Evolutionary conservation across 2,329 filamentous ascomycete genomes (phyloP).

Genomic region (Purpureocillium lavendulum): DNA sequence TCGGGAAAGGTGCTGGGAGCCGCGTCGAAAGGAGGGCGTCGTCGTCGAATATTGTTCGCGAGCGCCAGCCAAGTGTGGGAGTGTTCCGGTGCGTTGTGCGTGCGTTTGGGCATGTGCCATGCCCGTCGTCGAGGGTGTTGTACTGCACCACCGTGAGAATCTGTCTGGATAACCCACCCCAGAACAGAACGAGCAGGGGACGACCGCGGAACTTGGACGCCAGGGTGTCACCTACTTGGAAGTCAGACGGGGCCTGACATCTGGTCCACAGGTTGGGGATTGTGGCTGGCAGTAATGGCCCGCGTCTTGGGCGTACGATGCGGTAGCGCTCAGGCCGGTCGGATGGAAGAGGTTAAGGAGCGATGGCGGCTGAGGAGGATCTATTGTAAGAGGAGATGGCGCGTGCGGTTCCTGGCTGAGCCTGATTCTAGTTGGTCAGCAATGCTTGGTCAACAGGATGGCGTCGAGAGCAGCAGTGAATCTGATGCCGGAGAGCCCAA

Average conservation of each 20-base stretch:
- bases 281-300: conserved; percentile 36
- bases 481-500: conserved; percentile 7
- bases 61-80: conserved; percentile 42
- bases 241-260: conserved; percentile 45
- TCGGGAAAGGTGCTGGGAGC: conserved; percentile 40
- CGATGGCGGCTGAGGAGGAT: conserved; percentile 41
- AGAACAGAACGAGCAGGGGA: no score
- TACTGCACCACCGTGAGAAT: conserved; percentile 26
- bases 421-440: conserved; percentile 25
- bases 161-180: neutral
- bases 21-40: conserved; percentile 41
- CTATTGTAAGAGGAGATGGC: conserved; percentile 44
- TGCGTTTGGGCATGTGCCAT: conserved; percentile 48
- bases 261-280: conserved; percentile 38
- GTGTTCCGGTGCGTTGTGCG: conserved; percentile 33
- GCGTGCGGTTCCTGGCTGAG: conserved; percentile 44
- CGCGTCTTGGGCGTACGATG: conserved; percentile 42
- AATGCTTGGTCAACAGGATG: conserved; percentile 3
- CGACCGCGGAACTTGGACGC: no score
- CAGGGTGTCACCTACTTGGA: conserved; percentile 39
- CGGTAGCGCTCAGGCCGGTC: conserved; percentile 34
- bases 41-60: conserved; percentile 46
- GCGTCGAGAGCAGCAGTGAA: conserved; percentile 7
- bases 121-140: conserved; percentile 40
- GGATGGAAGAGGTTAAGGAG: conserved; percentile 45